Conservation (phyloP, 441 rosid species). For the Corymbia calophylla region DNA sequence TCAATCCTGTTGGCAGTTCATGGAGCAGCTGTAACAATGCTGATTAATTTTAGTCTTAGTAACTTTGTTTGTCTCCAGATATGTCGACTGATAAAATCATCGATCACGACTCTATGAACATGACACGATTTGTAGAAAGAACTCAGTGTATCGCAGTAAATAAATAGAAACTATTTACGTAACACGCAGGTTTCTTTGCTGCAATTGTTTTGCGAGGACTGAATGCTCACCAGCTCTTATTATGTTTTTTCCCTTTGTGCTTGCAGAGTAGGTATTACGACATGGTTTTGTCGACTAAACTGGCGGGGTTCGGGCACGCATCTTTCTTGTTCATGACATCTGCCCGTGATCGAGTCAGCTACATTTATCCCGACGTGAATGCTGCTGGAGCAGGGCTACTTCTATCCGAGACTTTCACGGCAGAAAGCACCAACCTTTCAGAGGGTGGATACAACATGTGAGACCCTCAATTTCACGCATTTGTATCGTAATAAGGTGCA, state of each 20-base stretch:
- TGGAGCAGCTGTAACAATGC: not conserved
- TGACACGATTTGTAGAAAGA: not conserved
- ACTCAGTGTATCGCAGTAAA: not conserved
- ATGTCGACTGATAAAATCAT: not conserved
- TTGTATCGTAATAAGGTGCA: not conserved
- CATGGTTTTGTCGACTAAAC: conserved; percentile 79
- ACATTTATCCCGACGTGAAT: conserved; percentile 86
- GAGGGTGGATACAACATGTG: conserved; percentile 75
- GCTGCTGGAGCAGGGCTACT: conserved; percentile 91
- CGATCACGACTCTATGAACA: not conserved
- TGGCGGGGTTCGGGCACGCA: conserved; percentile 91
- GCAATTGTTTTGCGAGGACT: not conserved
- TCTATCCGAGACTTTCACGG: conserved; percentile 65
- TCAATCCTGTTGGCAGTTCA: not conserved
- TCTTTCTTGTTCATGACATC: conserved; percentile 82
- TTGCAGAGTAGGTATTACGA: conserved; percentile 87
- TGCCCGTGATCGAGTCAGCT: conserved; percentile 81
- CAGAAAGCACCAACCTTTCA: conserved; percentile 60
- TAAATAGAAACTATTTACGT: not conserved
- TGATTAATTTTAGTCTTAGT: not conserved
- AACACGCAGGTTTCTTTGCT: not conserved
- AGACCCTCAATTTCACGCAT: conserved; percentile 6
- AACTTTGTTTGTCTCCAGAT: not conserved
- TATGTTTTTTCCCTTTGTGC: not conserved
- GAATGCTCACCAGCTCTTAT: not conserved